phyloP scores from a whole-genome alignment of 78 protist genomes.

The Salpingoeca rosetta region DNA sequence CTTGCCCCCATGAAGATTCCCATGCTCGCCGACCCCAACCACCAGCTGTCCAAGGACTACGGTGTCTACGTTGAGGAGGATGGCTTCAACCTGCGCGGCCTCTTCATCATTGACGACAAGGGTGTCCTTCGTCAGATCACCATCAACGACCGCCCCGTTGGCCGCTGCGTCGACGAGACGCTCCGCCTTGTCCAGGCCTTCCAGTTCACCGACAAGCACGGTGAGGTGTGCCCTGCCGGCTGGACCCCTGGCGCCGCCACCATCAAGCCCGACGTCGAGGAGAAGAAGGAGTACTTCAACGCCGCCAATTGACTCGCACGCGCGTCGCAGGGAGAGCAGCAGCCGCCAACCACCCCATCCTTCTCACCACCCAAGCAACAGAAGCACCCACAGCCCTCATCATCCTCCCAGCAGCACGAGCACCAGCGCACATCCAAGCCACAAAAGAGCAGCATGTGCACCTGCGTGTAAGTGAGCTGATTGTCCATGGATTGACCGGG shows the following conservation, averaged over 20 bases:
- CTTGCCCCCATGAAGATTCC: conserved; percentile 80
- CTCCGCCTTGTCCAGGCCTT: conserved; percentile 35
- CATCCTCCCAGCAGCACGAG: no score
- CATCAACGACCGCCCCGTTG: conserved; percentile 56
- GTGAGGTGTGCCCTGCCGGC: conserved; percentile 62
- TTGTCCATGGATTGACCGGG: no score
- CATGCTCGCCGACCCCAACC: conserved; percentile 62
- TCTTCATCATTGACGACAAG: conserved; percentile 57
- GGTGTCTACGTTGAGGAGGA: conserved; percentile 63
- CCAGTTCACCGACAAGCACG: conserved; percentile 39
- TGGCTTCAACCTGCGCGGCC: conserved; percentile 16
- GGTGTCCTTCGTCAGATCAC: conserved; percentile 44
- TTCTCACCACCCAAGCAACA: no score
- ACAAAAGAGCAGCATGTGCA: no score
- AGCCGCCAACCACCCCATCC: no score
- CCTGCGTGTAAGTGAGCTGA: no score
- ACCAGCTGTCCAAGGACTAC: conserved; percentile 55
- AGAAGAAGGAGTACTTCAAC: neutral
- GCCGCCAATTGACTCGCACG: no score
- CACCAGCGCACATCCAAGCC: no score
- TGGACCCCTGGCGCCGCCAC: conserved; percentile 43
- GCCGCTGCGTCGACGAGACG: conserved; percentile 58
- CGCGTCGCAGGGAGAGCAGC: no score
- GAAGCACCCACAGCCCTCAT: no score
- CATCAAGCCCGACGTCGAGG: neutral